Conservation (phyloP, 2,329 filamentous ascomycete species). For the Pseudopyrenochaeta lycopersici region DNA sequence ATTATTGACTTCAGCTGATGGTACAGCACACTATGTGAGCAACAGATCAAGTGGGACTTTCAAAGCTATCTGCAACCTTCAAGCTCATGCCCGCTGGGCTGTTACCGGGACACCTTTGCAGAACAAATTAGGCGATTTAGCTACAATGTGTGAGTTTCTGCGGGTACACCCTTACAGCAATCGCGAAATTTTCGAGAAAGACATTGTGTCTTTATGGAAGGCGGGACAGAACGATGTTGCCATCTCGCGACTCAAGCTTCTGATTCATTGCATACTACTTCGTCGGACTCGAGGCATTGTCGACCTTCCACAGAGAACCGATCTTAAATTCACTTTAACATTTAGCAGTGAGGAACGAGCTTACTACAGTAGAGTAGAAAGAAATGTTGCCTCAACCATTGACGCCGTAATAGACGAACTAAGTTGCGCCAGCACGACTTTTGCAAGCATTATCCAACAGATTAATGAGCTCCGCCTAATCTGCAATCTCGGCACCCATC, state of each 20-base stretch:
- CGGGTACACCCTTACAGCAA: conserved; percentile 27
- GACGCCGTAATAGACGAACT: conserved; percentile 41
- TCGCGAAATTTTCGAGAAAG: conserved; percentile 47
- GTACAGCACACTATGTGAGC: neutral
- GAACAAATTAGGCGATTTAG: conserved; percentile 17
- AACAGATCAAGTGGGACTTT: conserved; percentile 17
- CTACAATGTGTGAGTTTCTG: conserved; percentile 15
- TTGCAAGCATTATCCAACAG: conserved; percentile 54
- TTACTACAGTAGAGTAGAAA: conserved; percentile 41
- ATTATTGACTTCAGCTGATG: conserved; percentile 14
- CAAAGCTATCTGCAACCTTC: conserved; percentile 51
- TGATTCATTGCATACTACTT: conserved; percentile 51
- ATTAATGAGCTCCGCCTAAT: conserved; percentile 58
- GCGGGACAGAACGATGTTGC: conserved; percentile 45
- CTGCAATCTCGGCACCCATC: conserved; percentile 54
- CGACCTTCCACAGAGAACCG: conserved; percentile 47
- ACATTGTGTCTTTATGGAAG: conserved; percentile 53
- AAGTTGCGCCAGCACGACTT: conserved; percentile 22
- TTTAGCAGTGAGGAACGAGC: conserved; percentile 47
- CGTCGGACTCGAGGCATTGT: conserved; percentile 52
- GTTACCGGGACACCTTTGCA: conserved; percentile 56
- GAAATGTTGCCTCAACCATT: neutral
- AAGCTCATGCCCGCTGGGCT: conserved; percentile 59
- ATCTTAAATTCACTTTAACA: conserved; percentile 45
- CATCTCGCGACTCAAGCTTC: conserved; percentile 49